Percentiles rank a stretch among this genome's conserved stretches.
Evolutionary conservation across 345 rosid genomes (phyloP).

Genomic region (Ceriops tagal): DNA sequence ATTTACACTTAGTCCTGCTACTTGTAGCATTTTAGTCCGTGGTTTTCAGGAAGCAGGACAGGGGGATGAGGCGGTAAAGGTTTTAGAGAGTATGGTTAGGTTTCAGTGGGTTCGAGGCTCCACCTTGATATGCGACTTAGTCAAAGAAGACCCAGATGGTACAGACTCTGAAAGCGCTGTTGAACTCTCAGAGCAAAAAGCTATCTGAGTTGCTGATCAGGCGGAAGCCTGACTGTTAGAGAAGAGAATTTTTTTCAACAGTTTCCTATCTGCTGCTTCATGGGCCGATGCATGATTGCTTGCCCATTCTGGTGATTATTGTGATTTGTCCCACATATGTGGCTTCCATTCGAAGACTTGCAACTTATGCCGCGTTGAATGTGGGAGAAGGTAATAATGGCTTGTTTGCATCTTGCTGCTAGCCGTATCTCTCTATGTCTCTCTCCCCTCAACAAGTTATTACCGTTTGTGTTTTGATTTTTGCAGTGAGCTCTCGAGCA

Average conservation of each 20-base stretch:
- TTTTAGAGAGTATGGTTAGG: slow-evolving; percentile 47
- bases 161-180: slow-evolving; percentile 8
- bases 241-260: neutral
- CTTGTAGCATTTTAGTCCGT: slow-evolving; percentile 43
- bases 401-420: too few relatives aligned
- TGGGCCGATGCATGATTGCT: neutral
- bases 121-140: slow-evolving; percentile 29
- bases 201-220: slow-evolving; percentile 15
- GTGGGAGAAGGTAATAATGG: too few relatives aligned
- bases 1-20: slow-evolving; percentile 39
- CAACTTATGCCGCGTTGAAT: too few relatives aligned
- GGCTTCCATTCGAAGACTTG: too few relatives aligned
- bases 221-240: slow-evolving; percentile 17
- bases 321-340: too few relatives aligned
- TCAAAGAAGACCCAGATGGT: slow-evolving; percentile 19
- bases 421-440: too few relatives aligned
- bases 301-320: neutral
- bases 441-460: too few relatives aligned
- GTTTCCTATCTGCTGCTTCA: neutral
- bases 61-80: slow-evolving; percentile 44
- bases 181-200: slow-evolving; percentile 25
- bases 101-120: slow-evolving; percentile 50
- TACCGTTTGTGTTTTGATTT: too few relatives aligned
- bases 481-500: too few relatives aligned
- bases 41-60: slow-evolving; percentile 44